Conservation (phyloP, 441 rosid genomes). For the Biscutella laevigata region DNA sequence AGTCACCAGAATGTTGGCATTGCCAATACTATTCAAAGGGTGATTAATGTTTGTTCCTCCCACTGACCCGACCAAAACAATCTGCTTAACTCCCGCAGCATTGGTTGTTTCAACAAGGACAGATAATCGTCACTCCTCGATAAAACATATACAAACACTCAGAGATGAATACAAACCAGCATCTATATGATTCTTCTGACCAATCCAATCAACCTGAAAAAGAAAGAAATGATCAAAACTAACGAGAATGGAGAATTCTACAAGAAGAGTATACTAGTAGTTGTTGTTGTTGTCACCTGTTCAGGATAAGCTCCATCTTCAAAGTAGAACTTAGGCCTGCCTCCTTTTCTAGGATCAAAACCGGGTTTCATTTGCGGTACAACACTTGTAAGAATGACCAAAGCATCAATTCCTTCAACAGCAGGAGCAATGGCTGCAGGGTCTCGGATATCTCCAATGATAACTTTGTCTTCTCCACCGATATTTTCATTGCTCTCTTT, state of each 20-base stretch:
- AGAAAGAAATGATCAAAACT: background rate
- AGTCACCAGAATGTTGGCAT: conserved; percentile 71
- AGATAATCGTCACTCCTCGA: background rate
- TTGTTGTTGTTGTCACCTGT: conserved; percentile 35
- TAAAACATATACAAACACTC: background rate
- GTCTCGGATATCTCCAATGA: conserved; percentile 60
- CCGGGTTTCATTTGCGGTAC: conserved; percentile 73
- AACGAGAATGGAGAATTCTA: background rate
- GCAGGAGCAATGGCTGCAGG: conserved; percentile 41
- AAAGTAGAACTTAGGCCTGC: conserved; percentile 68
- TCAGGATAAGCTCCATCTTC: conserved; percentile 85
- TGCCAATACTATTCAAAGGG: conserved; percentile 72
- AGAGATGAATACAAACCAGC: conserved; percentile 42
- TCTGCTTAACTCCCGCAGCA: conserved; percentile 79
- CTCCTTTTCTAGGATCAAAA: conserved; percentile 73
- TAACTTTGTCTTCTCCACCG: conserved; percentile 55
- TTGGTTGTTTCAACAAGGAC: conserved; percentile 39
- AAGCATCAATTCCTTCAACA: conserved; percentile 58
- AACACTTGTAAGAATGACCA: conserved; percentile 77
- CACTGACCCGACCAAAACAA: conserved; percentile 81
- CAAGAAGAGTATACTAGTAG: background rate
- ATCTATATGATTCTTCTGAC: conserved; percentile 90
- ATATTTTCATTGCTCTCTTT: conserved; percentile 72
- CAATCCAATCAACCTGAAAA: conserved; percentile 74
- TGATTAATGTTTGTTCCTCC: conserved; percentile 70